Percentiles rank a stretch among this genome's conserved stretches.
Conservation (phyloP, 2,329 filamentous ascomycete species). For the Cladosporium sp. region DNA sequence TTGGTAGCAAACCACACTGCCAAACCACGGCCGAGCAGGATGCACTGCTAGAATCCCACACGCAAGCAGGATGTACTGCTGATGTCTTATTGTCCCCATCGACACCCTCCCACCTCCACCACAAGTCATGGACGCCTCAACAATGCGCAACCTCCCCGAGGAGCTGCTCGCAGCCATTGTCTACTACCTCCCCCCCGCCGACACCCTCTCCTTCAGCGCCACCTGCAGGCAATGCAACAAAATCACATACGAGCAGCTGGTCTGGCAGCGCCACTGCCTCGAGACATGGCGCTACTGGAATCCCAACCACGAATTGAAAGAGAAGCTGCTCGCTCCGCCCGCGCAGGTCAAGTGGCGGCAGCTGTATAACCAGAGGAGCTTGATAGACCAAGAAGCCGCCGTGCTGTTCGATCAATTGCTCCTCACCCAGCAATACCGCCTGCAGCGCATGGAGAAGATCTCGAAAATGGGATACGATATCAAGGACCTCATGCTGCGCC, state of each 20-base stretch:
- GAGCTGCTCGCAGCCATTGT: constrained; percentile 84
- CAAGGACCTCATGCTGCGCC: constrained; percentile 73
- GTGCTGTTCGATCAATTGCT: constrained; percentile 66
- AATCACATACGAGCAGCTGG: constrained; percentile 67
- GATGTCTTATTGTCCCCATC: neutral
- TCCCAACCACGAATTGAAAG: constrained; percentile 58
- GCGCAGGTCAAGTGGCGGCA: constrained; percentile 63
- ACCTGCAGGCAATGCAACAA: constrained; percentile 65
- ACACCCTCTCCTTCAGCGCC: constrained; percentile 55
- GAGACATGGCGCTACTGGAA: constrained; percentile 75
- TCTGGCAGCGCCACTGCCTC: constrained; percentile 79
- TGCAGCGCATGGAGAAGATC: constrained; percentile 69
- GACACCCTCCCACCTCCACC: no score
- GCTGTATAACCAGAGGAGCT: constrained; percentile 40
- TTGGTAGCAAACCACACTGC: neutral
- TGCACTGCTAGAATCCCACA: neutral
- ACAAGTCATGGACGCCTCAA: constrained; percentile 13
- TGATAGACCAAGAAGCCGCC: constrained; percentile 37
- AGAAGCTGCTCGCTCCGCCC: constrained; percentile 50
- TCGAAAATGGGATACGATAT: constrained; percentile 77
- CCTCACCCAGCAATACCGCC: constrained; percentile 66
- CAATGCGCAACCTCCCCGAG: constrained; percentile 60
- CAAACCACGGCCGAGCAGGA: no score
- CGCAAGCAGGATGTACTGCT: neutral
- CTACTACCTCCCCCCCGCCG: constrained; percentile 56